Evolutionary conservation across 352 stramenopile genomes (phyloP), one percentile per base, ranked within the genome.

Genomic region (Plasmopara muralis): DNA sequence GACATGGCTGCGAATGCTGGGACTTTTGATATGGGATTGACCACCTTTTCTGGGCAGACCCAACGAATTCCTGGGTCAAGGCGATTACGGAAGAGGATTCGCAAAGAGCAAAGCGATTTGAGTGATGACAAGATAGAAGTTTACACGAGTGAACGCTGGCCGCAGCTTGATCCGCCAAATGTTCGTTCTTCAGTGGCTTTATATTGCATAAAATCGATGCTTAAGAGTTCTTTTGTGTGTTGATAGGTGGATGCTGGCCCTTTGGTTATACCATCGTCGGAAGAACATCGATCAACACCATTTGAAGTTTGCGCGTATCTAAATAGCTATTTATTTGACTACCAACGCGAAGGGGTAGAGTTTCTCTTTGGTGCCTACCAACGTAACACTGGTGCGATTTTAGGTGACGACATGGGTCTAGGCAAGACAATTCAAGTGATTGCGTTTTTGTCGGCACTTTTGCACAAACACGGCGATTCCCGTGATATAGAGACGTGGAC

Each of bases 331-430:
- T 61, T 92, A 2, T 83, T 86, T 38, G 68, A 84, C 29, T 92
- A 92, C 43, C 82, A 92, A 40, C 73, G 82, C 18, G 75, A 76
- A 48, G 82, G 82, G 4, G 77, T 70, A 12, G 54, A 77, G 15
- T 92, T 87, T 55, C 44, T 92, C n/a, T 83, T 74, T 16, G 52
- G 72, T 9, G 76, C 77, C 6, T 87, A 87, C 38, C 33, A 50
- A 9, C 58, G 59, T 13, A 60, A 69, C 56, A 76, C 71, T 33
- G 75, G 79, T 4, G 73, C 87, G 45, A 98, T 99, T 60, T 72
- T 99, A 9, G 97, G 96, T 14, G 97, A 99, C 61, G 97, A 99
- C 60, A 99, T 99, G 96, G 96, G 87, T 4, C 72, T 97, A 0
- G 88, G 88, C 6, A 97, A 97, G 61, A 97, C 93, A 7, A 86